Conservation (phyloP, 1,139 yeast species). For the Blastobotrys malaysiensis region DNA sequence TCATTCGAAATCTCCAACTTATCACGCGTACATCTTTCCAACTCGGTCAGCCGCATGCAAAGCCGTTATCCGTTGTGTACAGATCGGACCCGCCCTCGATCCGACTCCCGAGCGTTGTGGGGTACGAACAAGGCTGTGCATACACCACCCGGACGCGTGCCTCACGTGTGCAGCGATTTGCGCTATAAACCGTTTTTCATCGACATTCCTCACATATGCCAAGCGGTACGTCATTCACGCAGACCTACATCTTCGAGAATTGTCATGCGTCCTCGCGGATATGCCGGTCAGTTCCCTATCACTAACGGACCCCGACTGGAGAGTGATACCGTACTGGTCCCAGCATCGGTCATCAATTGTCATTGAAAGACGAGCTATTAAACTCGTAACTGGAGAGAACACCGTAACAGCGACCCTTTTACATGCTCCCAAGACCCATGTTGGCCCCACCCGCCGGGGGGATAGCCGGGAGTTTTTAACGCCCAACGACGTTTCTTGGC, state of each 20-base stretch:
- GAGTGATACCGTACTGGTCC: too few relatives aligned
- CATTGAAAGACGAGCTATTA: too few relatives aligned
- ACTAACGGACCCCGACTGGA: too few relatives aligned
- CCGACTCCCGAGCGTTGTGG: background rate
- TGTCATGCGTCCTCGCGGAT: background rate
- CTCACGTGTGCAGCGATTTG: background rate
- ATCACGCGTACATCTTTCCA: background rate
- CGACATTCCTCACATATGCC: background rate
- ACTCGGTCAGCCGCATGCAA: background rate
- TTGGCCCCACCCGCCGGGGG: too few relatives aligned
- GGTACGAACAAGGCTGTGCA: background rate
- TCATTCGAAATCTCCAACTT: background rate
- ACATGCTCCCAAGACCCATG: too few relatives aligned
- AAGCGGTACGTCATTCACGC: background rate
- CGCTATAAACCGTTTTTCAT: background rate
- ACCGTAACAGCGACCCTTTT: too few relatives aligned
- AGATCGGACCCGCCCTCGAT: background rate
- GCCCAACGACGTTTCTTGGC: too few relatives aligned
- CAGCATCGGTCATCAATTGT: too few relatives aligned
- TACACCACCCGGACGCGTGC: background rate
- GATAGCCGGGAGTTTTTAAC: too few relatives aligned
- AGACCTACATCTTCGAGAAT: background rate
- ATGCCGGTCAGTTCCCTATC: background rate
- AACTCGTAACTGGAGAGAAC: too few relatives aligned
- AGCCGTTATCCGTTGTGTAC: background rate